These are phyloP conservation scores for Pythium chondricola DNA, from an alignment of 352 stramenopile species.

Conservation along the genomic window DNA sequence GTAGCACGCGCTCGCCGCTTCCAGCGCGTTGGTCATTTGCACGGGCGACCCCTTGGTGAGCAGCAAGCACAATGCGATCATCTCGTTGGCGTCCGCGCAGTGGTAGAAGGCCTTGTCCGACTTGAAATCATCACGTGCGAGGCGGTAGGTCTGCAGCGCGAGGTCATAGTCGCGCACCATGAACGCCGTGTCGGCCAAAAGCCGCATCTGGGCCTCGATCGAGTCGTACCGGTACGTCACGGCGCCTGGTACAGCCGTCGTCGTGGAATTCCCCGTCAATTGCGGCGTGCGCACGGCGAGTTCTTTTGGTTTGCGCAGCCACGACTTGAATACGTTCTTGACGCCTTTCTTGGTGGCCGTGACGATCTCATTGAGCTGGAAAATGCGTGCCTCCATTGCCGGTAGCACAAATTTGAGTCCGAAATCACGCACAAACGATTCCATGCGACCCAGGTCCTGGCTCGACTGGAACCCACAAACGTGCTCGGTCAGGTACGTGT, in stretches of 20 bases:
- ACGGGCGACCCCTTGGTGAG: conserved; percentile 71
- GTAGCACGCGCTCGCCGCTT: conserved; percentile 59
- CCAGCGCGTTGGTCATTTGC: conserved; percentile 82
- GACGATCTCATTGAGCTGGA: conserved; percentile 84
- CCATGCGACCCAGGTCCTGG: conserved; percentile 59
- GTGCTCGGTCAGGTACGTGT: conserved; percentile 21
- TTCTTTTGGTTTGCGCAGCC: conserved; percentile 86
- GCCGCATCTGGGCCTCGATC: conserved; percentile 86
- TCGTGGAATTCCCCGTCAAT: conserved; percentile 5
- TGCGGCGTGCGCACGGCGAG: conserved; percentile 23
- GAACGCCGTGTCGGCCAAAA: conserved; percentile 88
- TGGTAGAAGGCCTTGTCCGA: conserved; percentile 84
- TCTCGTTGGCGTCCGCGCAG: conserved; percentile 80
- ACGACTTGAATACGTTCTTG: conserved; percentile 91
- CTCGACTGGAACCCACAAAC: conserved; percentile 48
- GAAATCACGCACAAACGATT: conserved; percentile 73
- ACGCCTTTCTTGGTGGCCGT: conserved; percentile 89
- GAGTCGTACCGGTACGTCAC: conserved; percentile 74
- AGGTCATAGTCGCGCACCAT: conserved; percentile 87
- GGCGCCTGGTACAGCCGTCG: background rate
- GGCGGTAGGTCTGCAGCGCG: conserved; percentile 86
- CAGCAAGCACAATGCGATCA: conserved; percentile 82
- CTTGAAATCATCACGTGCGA: conserved; percentile 89
- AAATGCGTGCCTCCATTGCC: conserved; percentile 75
- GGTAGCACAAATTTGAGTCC: conserved; percentile 73